Base-by-base conservation (phyloP, 768 basidiomycete genomes). In the Heimioporus sp. region DNA sequence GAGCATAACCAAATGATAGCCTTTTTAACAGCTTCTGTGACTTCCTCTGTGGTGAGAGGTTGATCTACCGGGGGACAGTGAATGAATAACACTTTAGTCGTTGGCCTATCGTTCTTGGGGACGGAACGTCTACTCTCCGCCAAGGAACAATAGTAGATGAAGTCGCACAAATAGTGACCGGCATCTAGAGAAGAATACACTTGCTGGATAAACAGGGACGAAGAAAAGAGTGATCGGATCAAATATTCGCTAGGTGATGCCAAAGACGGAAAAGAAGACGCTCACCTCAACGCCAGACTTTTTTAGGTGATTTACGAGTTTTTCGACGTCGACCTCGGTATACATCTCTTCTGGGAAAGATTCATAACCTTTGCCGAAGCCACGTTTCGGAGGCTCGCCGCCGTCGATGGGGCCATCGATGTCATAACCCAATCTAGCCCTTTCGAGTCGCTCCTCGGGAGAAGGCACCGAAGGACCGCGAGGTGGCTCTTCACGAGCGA, bases 131-230 rank as follows among this genome's bases (percentile, higher is more conserved):
- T 80, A 24, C 80, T 77, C 63, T 88, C 87, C 5, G 86, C 85
- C 24, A 89, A 76, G 10, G 86, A 87, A 62, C 85, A 85, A 60
- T 86, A 90, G 65, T 85, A 87, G 53, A 85, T 79, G 65, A 85
- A 90, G 69, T 90, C 87, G 63, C 84, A 87, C 11, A 89, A 69
- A 65, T 83, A 90, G 64, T 86, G 85, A 0, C 87, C 87, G 15
- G 86, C 83, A 62, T 90, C 87, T 76, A 84, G 79, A 3, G 87
- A 88, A 17, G 83, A 77, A 63, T 84, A 82, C 19, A 87, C 82
- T 70, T 83, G 76, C 84, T 87, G 59, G 46, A 53, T 50, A n/a
- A 30, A 31, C 3, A 5, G 20, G 13, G 10, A 19, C 2, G 28
- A 32, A 40, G 49, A 44, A 30, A 16, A n/a, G 6, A 19, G 21